Evolutionary conservation across 441 rosid genomes (phyloP).

Genomic region (Dalechampia spathulata): DNA sequence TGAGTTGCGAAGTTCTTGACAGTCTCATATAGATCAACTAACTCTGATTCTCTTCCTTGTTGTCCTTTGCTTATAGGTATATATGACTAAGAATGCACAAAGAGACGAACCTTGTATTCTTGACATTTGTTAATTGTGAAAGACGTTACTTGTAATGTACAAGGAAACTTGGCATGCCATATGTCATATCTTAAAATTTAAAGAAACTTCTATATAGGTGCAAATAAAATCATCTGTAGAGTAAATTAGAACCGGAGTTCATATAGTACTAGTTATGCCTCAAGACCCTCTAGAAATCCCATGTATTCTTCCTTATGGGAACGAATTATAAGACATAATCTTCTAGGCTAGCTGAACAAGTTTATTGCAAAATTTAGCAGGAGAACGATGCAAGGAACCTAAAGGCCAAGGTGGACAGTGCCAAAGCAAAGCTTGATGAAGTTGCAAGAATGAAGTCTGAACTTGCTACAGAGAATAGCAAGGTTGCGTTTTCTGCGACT

Average conservation of each 20-base stretch:
- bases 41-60: neutral
- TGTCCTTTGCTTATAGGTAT: neutral
- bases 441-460: constrained; percentile 33
- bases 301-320: neutral
- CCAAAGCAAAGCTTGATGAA: constrained; percentile 43
- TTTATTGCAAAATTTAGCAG: constrained; percentile 10
- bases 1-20: too few relatives aligned
- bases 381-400: constrained; percentile 22
- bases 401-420: constrained; percentile 34
- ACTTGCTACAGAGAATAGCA: constrained; percentile 32
- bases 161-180: neutral
- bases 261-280: neutral
- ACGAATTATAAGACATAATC: neutral
- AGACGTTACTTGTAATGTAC: neutral
- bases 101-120: neutral
- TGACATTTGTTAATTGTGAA: too few relatives aligned
- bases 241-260: neutral
- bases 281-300: neutral
- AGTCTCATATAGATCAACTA: too few relatives aligned
- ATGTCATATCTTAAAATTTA: neutral
- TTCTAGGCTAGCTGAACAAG: neutral
- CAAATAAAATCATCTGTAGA: neutral
- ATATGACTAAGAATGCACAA: neutral
- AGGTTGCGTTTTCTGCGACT: constrained; percentile 32
- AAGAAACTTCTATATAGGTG: neutral